phyloP scores from a whole-genome alignment of 495 filamentous ascomycete species.

The Tetracladium marchalianum region DNA sequence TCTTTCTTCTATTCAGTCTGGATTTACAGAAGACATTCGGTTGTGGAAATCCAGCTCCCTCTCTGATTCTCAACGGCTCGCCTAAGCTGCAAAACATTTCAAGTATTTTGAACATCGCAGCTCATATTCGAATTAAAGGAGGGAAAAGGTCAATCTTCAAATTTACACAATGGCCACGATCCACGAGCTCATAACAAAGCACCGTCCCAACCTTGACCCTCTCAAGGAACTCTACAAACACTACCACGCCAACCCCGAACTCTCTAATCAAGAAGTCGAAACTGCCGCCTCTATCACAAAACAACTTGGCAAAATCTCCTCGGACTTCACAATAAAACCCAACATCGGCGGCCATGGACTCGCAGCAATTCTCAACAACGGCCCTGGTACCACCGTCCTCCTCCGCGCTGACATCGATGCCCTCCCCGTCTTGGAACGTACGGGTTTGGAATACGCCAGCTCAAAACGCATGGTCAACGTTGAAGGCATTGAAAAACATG shows the following conservation, averaged over 20 bases:
- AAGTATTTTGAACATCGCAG: too few relatives aligned
- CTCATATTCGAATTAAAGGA: too few relatives aligned
- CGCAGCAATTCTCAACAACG: constrained; percentile 46
- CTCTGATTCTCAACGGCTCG: too few relatives aligned
- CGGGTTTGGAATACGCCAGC: constrained; percentile 46
- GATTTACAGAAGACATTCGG: too few relatives aligned
- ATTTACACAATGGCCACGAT: too few relatives aligned
- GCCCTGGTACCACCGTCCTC: constrained; percentile 39
- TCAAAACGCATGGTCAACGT: constrained; percentile 26
- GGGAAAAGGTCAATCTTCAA: too few relatives aligned
- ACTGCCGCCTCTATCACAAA: constrained; percentile 20
- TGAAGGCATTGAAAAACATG: constrained; percentile 34
- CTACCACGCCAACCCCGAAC: constrained; percentile 40
- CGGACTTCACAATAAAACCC: constrained; percentile 33
- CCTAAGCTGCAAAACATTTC: too few relatives aligned
- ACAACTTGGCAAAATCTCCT: constrained; percentile 25
- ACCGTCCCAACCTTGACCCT: constrained; percentile 18
- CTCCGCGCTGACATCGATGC: constrained; percentile 55
- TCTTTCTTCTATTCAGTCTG: too few relatives aligned
- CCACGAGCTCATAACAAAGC: constrained; percentile 12
- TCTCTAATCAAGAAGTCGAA: constrained; percentile 39
- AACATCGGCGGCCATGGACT: constrained; percentile 49
- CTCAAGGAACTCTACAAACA: constrained; percentile 38
- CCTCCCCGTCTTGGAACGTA: constrained; percentile 47
- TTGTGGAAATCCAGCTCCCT: too few relatives aligned